Base-by-base conservation (phyloP, 164 flowering plant genomes). In the Litsea cubeba region DNA sequence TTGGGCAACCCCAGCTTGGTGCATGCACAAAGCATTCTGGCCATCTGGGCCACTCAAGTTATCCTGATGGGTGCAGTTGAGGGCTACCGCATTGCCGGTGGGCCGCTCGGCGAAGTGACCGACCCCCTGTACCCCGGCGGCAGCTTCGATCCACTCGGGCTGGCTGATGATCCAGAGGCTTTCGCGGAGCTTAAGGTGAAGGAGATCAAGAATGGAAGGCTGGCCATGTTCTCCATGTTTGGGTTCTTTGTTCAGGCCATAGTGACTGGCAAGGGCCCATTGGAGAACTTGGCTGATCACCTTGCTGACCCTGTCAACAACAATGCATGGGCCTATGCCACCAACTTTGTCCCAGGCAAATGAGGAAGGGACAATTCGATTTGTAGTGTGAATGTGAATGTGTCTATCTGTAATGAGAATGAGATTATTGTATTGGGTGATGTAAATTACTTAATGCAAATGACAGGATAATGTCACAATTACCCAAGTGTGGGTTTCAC, bases 141-240 rank as follows among this genome's bases (percentile, higher is more conserved):
- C 35, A 65, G 69, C 46, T 65, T 65, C 20, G 69, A 65, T 10
- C 69, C 84, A 1, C 73, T 82, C 60, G 84, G 84, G 12, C 72
- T 82, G 14, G 84, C 82, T 12, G 84, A 82, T 5, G 84, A 80
- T 32, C 84, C 82, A 1, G 82, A 82, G 70, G 84, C 84, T 5
- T 82, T 83, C 15, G 83, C 85, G 0, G 83, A 79, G 80, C 72
- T 78, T 7, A 72, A 72, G 51, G 74, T 72, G 68, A 72, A 72
- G 83, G 83, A 80, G 77, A 63, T 83, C 78, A 83, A 81, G 83
- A 80, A 83, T 50, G 85, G 83, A 0, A 76, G 83, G 50, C 65
- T 81, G 74, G 85, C 84, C 57, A 84, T 81, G 84, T 84, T 81
- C 74, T 81, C 84, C 32, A 82, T 80, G 84, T 84, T 81, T 50